Evolutionary conservation across 768 basidiomycete genomes (phyloP).

Genomic region (Cubamyces sp.): DNA sequence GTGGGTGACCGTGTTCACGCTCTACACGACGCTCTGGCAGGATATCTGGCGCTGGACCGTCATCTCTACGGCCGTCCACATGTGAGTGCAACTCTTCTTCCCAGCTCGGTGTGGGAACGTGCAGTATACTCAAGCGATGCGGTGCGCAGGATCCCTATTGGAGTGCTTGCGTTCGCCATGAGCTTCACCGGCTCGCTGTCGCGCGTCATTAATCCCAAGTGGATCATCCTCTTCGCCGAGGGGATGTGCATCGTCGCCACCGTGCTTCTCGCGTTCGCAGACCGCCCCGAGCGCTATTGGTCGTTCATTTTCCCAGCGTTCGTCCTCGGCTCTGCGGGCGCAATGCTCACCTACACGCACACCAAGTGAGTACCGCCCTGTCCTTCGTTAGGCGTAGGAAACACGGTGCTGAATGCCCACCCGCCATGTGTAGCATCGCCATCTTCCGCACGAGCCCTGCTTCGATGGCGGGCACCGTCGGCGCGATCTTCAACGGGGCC

Average conservation of each 20-base stretch:
- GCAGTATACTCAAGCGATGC: too few species aligned
- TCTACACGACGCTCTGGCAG: constrained; percentile 42
- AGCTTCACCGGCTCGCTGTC: constrained; percentile 46
- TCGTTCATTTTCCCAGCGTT: constrained; percentile 53
- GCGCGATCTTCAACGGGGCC: constrained; percentile 58
- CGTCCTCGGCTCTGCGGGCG: constrained; percentile 49
- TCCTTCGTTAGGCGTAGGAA: not conserved
- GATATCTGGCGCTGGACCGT: constrained; percentile 39
- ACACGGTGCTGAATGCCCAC: not conserved
- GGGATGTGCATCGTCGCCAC: constrained; percentile 43
- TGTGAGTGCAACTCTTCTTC: constrained; percentile 30
- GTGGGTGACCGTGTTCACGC: constrained; percentile 42
- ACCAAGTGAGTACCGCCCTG: constrained; percentile 45
- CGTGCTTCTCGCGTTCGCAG: constrained; percentile 46
- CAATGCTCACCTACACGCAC: constrained; percentile 49
- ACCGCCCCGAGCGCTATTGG: constrained; percentile 50
- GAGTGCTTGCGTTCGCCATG: constrained; percentile 41
- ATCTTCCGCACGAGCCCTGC: constrained; percentile 53
- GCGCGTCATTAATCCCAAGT: constrained; percentile 43
- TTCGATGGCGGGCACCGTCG: constrained; percentile 55
- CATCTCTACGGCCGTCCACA: constrained; percentile 44
- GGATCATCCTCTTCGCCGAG: constrained; percentile 49
- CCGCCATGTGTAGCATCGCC: constrained; percentile 44
- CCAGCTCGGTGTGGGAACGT: not conserved
- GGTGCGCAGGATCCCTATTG: constrained; percentile 42